Evolutionary conservation across 2,329 filamentous ascomycete species (phyloP).

Genomic region (Grosmannia serpens): DNA sequence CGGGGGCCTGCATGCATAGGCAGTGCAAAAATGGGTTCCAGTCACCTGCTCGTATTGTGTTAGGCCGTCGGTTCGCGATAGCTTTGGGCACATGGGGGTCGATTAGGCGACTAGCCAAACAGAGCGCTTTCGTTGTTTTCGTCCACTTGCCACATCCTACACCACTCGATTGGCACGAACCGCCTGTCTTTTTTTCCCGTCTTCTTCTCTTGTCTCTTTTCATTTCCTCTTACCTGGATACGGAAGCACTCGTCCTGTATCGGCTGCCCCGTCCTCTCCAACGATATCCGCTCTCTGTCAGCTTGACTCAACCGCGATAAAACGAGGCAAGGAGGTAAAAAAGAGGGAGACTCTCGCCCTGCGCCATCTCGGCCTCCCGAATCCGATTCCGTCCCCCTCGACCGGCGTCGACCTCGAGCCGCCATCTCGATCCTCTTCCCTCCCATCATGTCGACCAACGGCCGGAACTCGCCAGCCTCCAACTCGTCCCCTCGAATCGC

Average conservation of each 20-base stretch:
- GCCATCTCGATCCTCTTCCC: not conserved
- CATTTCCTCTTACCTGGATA: not conserved
- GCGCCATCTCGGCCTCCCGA: not conserved
- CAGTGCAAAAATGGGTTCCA: not conserved
- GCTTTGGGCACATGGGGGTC: too few species aligned
- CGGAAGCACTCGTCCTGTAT: not conserved
- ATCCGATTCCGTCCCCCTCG: not conserved
- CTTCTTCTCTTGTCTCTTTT: not conserved
- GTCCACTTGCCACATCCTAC: not conserved
- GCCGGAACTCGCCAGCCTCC: conserved; percentile 11
- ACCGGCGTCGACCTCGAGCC: not conserved
- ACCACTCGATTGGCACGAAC: not conserved
- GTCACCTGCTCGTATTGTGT: not conserved
- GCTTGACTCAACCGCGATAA: not conserved
- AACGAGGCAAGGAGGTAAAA: not conserved
- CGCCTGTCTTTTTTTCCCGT: not conserved
- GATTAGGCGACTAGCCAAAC: not conserved
- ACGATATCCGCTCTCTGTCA: not conserved
- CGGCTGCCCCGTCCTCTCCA: not conserved
- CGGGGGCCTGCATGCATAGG: not conserved
- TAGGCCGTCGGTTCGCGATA: not conserved
- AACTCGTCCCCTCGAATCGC: conserved; percentile 5
- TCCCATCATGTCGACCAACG: conserved; percentile 8
- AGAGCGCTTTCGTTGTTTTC: not conserved
- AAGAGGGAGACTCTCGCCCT: not conserved